Conservation (phyloP, 768 basidiomycete genomes). For the Termitomyces titanicus region DNA sequence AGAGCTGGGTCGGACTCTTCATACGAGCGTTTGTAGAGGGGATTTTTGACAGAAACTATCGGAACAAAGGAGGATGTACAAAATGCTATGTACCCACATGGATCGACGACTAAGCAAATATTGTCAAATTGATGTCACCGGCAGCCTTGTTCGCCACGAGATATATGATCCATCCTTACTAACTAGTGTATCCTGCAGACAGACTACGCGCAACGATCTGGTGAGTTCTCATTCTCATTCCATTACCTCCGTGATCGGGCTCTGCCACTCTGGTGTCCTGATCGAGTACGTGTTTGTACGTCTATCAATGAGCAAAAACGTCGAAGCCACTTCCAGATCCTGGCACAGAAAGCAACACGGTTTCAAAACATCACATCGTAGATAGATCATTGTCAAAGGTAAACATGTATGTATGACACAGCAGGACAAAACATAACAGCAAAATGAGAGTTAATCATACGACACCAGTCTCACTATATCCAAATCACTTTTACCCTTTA, state of each 20-base stretch:
- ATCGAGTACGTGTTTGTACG: constrained; percentile 46
- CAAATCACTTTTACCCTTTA: not conserved
- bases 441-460: not conserved
- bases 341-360: too few relatives aligned
- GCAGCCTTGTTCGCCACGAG: too few relatives aligned
- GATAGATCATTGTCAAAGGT: too few relatives aligned
- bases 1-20: not conserved
- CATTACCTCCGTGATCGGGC: constrained; percentile 47
- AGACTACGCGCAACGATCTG: constrained; percentile 51
- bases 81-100: too few relatives aligned
- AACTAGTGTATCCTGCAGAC: constrained; percentile 72
- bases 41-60: not conserved
- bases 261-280: constrained; percentile 47
- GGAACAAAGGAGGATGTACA: too few relatives aligned
- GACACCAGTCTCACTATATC: not conserved
- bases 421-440: too few relatives aligned
- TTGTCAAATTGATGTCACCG: too few relatives aligned
- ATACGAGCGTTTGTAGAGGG: not conserved
- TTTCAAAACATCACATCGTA: too few relatives aligned
- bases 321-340: too few relatives aligned
- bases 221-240: constrained; percentile 46
- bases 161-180: too few relatives aligned
- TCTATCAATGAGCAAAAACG: not conserved
- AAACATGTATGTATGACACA: too few relatives aligned
- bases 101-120: too few relatives aligned